phyloP scores from a whole-genome alignment of 306 rosid genomes.

The Trifolium repens region DNA sequence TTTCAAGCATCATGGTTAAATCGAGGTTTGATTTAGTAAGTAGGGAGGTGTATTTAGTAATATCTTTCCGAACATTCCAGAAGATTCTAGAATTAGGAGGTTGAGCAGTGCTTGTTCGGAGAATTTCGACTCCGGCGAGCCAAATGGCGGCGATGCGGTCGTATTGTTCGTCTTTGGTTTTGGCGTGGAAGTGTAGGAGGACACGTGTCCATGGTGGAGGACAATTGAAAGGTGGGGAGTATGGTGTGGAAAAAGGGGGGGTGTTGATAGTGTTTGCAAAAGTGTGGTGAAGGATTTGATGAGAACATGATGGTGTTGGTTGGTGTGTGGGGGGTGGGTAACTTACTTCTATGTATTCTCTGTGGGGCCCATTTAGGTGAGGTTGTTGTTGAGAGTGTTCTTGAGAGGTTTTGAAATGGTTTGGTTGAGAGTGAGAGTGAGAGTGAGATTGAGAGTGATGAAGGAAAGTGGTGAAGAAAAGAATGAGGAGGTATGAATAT shows the following conservation, averaged over 20 bases:
- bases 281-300: constrained; percentile 60
- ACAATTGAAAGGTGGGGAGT: constrained; percentile 63
- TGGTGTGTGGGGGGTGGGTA: constrained; percentile 54
- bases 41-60: constrained; percentile 72
- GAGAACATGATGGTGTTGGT: constrained; percentile 60
- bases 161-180: constrained; percentile 72
- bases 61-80: constrained; percentile 79
- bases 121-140: constrained; percentile 76
- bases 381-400: background rate
- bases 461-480: constrained; percentile 37
- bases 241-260: constrained; percentile 66
- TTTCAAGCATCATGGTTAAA: constrained; percentile 84
- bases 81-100: constrained; percentile 58
- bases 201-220: constrained; percentile 68
- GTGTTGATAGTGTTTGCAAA: constrained; percentile 70
- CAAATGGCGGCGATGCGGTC: constrained; percentile 81
- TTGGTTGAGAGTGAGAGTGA: constrained; percentile 50
- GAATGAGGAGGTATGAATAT: constrained; percentile 11
- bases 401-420: constrained; percentile 44
- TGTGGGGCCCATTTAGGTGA: background rate
- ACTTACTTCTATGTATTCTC: constrained; percentile 65
- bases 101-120: constrained; percentile 86
- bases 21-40: constrained; percentile 44
- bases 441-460: background rate
- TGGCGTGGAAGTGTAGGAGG: constrained; percentile 57